Base-by-base conservation (phyloP, 306 rosid species). In the Ochetophila trinervis region DNA sequence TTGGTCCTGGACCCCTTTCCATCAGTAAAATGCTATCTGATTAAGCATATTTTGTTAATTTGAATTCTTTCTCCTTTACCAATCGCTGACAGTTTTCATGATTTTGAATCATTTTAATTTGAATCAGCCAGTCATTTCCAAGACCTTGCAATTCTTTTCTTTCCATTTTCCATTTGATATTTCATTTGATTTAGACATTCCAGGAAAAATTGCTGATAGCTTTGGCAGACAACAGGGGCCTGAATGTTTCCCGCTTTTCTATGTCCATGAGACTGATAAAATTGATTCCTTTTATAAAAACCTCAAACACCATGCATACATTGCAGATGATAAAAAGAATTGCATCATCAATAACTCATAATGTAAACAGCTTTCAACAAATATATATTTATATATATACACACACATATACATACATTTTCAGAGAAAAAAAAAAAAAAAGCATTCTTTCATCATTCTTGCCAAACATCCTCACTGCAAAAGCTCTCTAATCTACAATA, bases 161-260 rank as follows among this genome's bases (percentile, higher is more conserved):
- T 27, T 57, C 10, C 4, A 40, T 12, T 40, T 40, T 10, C 42
- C 36, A 0, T 3, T 48, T 15, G 5, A 24, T 30, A 18, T 8
- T 7, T 17, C 37, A 24, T 63, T 20, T 62, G 68, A 63, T 47
- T 47, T 63, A 63, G 68, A 63, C 68, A 63, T 8, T 34, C 48
- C 12, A 35, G 32, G 54, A 24, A 50, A 37, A 20, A 42, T 14
- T 21, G 63, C 8, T 19, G 21, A 17, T 9, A 47, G n/a, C 47
- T 53, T 36, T 53, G 62, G 69, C 69, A 45, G 69, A 72, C 70
- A 71, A 15, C 7, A 52, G 5, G 19, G 74, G 53, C 59, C 52
- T 23, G 7, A 19, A 61, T 23, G 62, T 70, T 60, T 47, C 69
- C 15, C 35, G 21, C 70, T 22, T 34, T 66, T 36, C 9, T 16